phyloP scores from a whole-genome alignment of 2,329 filamentous ascomycete genomes.

The Tolypocladium capitatum region DNA sequence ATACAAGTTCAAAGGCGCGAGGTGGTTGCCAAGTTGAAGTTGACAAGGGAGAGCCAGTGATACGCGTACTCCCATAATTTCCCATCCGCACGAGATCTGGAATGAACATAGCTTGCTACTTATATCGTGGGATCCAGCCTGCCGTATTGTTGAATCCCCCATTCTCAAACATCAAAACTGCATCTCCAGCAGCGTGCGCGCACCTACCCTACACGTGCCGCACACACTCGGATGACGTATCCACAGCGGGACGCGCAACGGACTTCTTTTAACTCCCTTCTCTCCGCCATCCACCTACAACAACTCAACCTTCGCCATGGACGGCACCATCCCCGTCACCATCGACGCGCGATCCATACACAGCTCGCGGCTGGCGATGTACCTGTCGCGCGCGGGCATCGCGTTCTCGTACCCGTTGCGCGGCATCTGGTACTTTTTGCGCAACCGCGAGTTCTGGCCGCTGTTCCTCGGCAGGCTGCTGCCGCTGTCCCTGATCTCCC shows the following conservation, averaged over 20 bases:
- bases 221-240: not conserved
- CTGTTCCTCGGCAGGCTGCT: constrained; percentile 66
- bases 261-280: not conserved
- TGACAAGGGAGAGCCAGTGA: too few relatives aligned
- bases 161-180: not conserved
- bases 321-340: constrained; percentile 4
- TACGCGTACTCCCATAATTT: not conserved
- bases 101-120: too few relatives aligned
- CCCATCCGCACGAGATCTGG: not conserved
- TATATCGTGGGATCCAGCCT: too few relatives aligned
- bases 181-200: not conserved
- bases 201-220: not conserved
- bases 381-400: constrained; percentile 28
- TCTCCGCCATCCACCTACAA: not conserved
- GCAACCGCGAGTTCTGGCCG: constrained; percentile 69
- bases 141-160: not conserved
- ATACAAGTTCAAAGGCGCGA: too few relatives aligned
- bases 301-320: not conserved
- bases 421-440: constrained; percentile 72
- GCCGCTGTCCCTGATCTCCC: constrained; percentile 68
- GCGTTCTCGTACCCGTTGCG: constrained; percentile 45
- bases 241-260: not conserved
- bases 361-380: constrained; percentile 21
- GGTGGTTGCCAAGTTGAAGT: too few relatives aligned
- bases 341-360: constrained; percentile 3